Conservation (phyloP, 78 protist species). For the Paulinella micropora region DNA sequence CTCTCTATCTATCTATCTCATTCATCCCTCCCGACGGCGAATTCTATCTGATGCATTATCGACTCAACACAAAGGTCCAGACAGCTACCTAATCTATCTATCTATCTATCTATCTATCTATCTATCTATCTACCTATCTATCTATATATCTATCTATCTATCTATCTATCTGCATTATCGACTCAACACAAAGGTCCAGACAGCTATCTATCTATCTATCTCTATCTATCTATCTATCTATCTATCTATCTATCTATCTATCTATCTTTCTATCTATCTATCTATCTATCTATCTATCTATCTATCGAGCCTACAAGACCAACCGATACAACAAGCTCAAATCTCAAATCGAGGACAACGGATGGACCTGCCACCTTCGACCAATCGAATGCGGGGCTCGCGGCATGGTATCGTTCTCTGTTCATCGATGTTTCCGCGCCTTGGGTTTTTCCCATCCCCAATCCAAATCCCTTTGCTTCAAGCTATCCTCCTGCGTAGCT, state of each 20-base stretch:
- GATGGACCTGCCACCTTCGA: too few relatives aligned
- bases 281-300: not conserved
- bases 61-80: too few relatives aligned
- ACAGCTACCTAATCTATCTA: too few relatives aligned
- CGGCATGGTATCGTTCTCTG: too few relatives aligned
- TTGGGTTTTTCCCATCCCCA: too few relatives aligned
- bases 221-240: not conserved
- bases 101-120: not conserved
- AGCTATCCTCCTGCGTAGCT: too few relatives aligned
- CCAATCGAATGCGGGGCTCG: too few relatives aligned
- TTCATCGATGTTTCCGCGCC: too few relatives aligned
- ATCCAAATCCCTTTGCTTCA: too few relatives aligned
- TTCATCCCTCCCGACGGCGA: constrained; percentile 96
- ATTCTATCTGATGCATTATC: constrained; percentile 86
- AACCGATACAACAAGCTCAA: too few relatives aligned
- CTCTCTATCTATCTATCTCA: not conserved
- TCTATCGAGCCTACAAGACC: too few relatives aligned
- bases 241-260: not conserved
- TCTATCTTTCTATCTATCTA: not conserved
- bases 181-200: not conserved
- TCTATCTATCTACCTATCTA: not conserved
- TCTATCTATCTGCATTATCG: not conserved
- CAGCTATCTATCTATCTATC: not conserved
- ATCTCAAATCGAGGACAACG: too few relatives aligned
- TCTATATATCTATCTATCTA: not conserved